Conservation (phyloP, 169 alveolate genomes). For the Babesia ovata region DNA sequence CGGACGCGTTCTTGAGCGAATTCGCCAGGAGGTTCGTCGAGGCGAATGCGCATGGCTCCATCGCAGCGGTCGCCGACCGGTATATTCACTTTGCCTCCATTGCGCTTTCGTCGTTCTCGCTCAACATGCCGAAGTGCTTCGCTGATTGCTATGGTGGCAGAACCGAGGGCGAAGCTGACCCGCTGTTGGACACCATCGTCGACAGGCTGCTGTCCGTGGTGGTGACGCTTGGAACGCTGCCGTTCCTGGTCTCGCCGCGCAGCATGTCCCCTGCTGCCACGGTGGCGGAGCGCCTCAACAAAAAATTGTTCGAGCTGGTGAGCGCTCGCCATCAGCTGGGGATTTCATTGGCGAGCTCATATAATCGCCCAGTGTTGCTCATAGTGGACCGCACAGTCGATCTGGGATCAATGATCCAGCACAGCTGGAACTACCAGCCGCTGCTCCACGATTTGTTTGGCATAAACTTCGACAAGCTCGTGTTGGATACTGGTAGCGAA, state of each 20-base stretch:
- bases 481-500: slow-evolving; percentile 20
- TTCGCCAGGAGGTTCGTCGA: slow-evolving; percentile 82
- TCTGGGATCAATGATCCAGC: slow-evolving; percentile 85
- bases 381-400: slow-evolving; percentile 83
- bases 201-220: slow-evolving; percentile 80
- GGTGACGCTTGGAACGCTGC: slow-evolving; percentile 81
- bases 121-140: slow-evolving; percentile 78
- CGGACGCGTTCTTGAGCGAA: slow-evolving; percentile 72
- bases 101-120: slow-evolving; percentile 80
- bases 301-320: slow-evolving; percentile 73
- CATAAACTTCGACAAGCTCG: slow-evolving; percentile 77
- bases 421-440: slow-evolving; percentile 88
- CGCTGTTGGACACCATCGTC: slow-evolving; percentile 67
- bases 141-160: slow-evolving; percentile 67
- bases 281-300: slow-evolving; percentile 79
- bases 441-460: slow-evolving; percentile 82
- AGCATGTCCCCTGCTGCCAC: slow-evolving; percentile 74
- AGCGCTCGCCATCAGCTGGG: slow-evolving; percentile 64
- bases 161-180: slow-evolving; percentile 62
- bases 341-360: slow-evolving; percentile 63
- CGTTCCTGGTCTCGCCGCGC: slow-evolving; percentile 78
- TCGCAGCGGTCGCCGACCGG: slow-evolving; percentile 86
- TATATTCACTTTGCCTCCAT: slow-evolving; percentile 81
- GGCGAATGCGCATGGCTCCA: slow-evolving; percentile 72
- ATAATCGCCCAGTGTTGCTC: slow-evolving; percentile 80